phyloP scores from a whole-genome alignment of 179 eudicot species.

The Heliamphora pulchella region DNA sequence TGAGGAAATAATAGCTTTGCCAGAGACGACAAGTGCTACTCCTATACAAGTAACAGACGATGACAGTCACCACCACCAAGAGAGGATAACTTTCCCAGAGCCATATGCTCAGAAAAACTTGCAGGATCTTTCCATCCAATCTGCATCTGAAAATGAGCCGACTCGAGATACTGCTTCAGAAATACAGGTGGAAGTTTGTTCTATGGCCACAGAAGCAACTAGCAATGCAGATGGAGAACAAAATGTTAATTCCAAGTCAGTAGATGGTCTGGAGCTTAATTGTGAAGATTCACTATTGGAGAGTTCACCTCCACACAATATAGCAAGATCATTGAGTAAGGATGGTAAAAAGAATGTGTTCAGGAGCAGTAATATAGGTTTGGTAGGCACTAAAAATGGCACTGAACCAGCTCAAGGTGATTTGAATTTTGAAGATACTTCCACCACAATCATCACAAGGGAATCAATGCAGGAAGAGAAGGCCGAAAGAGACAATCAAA shows the following conservation, averaged over 20 bases:
- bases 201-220: slow-evolving; percentile 21
- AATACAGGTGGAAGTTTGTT: slow-evolving; percentile 27
- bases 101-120: slow-evolving; percentile 20
- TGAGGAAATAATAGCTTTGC: slow-evolving; percentile 20
- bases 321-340: slow-evolving; percentile 19
- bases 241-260: slow-evolving; percentile 15
- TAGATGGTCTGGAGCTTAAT: slow-evolving; percentile 18
- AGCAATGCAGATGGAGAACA: slow-evolving; percentile 23
- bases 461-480: slow-evolving; percentile 9
- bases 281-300: slow-evolving; percentile 19
- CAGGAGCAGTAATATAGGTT: slow-evolving; percentile 14
- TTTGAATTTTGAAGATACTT: slow-evolving; percentile 16
- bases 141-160: slow-evolving; percentile 25
- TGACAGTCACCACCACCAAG: slow-evolving; percentile 23
- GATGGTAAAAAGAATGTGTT: slow-evolving; percentile 20
- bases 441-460: slow-evolving; percentile 11
- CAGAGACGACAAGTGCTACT: slow-evolving; percentile 20
- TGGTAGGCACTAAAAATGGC: neutral
- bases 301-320: slow-evolving; percentile 15
- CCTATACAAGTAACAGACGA: slow-evolving; percentile 21
- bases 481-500: slow-evolving; percentile 7
- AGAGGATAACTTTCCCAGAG: slow-evolving; percentile 26
- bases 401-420: slow-evolving; percentile 21
- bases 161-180: slow-evolving; percentile 25
- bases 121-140: slow-evolving; percentile 22